Percentiles rank a stretch among this genome's conserved stretches.
These are phyloP conservation scores for Colletotrichum liriopes DNA, from an alignment of 2,329 filamentous ascomycete genomes.

Conservation along the genomic window DNA sequence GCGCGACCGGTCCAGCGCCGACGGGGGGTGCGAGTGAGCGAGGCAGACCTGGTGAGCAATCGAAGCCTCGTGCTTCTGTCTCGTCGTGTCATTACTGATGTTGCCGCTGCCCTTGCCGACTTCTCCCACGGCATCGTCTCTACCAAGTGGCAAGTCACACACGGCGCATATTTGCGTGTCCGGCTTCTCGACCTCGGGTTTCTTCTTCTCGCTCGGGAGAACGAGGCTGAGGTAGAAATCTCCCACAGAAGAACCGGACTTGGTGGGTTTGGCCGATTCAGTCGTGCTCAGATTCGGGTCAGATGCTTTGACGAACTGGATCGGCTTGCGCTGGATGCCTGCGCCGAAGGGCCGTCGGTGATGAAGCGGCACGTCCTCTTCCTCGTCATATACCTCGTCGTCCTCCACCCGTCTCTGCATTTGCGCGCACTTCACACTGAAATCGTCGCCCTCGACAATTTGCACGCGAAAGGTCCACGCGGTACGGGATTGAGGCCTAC, in stretches of 20 bases:
- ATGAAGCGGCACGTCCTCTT: constrained; percentile 68
- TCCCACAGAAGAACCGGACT: constrained; percentile 56
- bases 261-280: constrained; percentile 47
- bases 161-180: constrained; percentile 49
- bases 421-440: neutral
- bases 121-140: constrained; percentile 34
- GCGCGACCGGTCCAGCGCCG: constrained; percentile 77
- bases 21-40: constrained; percentile 79
- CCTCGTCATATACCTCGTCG: constrained; percentile 51
- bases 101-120: constrained; percentile 44
- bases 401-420: constrained; percentile 22
- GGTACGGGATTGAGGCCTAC: neutral
- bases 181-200: constrained; percentile 13
- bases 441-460: too few species aligned
- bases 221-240: constrained; percentile 80
- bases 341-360: constrained; percentile 69
- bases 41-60: constrained; percentile 81
- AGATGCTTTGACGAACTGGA: constrained; percentile 72
- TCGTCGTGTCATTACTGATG: constrained; percentile 46
- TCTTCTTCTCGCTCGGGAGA: constrained; percentile 58
- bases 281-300: constrained; percentile 53
- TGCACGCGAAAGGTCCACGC: too few species aligned
- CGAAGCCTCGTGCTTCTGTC: constrained; percentile 68
- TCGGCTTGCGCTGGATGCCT: constrained; percentile 67
- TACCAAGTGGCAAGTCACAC: constrained; percentile 55